Conservation (phyloP, 108 stramenopile species). For the Hondaea fermentalgiana region DNA sequence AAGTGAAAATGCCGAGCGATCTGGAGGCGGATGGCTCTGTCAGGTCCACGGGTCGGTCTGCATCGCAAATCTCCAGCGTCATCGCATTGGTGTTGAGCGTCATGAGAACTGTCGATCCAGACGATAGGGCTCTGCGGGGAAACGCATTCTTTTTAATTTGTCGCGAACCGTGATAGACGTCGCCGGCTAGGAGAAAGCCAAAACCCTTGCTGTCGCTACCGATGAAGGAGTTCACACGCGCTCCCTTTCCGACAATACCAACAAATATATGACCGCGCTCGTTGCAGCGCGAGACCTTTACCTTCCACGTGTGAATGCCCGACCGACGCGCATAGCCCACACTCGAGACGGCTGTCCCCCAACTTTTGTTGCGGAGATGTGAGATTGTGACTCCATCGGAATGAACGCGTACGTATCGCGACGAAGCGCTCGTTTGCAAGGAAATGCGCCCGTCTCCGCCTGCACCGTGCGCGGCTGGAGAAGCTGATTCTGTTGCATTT, state of each 20-base stretch:
- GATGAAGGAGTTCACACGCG: not conserved
- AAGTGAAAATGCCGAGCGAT: not conserved
- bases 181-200: not conserved
- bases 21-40: not conserved
- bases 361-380: not conserved
- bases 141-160: not conserved
- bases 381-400: not conserved
- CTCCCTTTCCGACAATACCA: not conserved
- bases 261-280: not conserved
- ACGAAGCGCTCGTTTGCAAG: not conserved
- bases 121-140: not conserved
- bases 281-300: not conserved
- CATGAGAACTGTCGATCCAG: not conserved
- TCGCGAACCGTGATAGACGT: not conserved
- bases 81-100: not conserved
- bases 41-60: not conserved
- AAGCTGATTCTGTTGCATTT: no score
- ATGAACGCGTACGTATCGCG: not conserved
- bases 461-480: no score
- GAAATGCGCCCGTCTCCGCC: not conserved
- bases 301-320: not conserved
- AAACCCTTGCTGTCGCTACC: not conserved
- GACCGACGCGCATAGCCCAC: not conserved
- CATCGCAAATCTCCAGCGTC: not conserved
- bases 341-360: not conserved